phyloP scores from a whole-genome alignment of 441 rosid species.

The Raphanus hybrid region DNA sequence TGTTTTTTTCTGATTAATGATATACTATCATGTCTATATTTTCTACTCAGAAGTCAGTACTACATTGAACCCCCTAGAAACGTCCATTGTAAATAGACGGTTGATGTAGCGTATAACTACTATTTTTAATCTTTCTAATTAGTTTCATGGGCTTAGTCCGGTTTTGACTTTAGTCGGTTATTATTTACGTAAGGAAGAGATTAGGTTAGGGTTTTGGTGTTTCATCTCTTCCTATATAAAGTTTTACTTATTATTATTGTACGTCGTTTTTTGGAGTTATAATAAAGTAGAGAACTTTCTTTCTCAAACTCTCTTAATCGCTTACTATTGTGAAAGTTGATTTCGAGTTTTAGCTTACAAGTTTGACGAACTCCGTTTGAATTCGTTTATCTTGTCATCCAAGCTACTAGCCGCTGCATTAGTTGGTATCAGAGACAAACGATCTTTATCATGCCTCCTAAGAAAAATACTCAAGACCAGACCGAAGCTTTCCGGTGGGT shows the following conservation, averaged over 20 bases:
- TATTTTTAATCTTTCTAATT: not conserved
- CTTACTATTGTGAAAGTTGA: not conserved
- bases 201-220: not conserved
- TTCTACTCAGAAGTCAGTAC: too few species aligned
- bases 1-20: too few species aligned
- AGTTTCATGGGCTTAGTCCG: not conserved
- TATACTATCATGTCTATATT: too few species aligned
- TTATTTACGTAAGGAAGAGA: not conserved
- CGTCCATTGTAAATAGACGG: too few species aligned
- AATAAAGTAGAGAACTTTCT: not conserved
- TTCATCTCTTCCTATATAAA: not conserved
- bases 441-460: not conserved
- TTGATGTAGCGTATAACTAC: not conserved
- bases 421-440: constrained; percentile 6
- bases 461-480: not conserved
- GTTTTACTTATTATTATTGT: not conserved
- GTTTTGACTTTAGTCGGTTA: not conserved
- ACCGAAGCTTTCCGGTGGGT: not conserved
- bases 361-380: not conserved
- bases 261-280: not conserved
- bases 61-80: too few species aligned
- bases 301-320: not conserved
- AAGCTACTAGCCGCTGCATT: not conserved
- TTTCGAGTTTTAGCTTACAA: not conserved
- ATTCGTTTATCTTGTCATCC: not conserved